Evolutionary conservation across 1,284 basidiomycete genomes (phyloP), one percentile per base, ranked within the genome.

Genomic region (Leccinum pachyderme): DNA sequence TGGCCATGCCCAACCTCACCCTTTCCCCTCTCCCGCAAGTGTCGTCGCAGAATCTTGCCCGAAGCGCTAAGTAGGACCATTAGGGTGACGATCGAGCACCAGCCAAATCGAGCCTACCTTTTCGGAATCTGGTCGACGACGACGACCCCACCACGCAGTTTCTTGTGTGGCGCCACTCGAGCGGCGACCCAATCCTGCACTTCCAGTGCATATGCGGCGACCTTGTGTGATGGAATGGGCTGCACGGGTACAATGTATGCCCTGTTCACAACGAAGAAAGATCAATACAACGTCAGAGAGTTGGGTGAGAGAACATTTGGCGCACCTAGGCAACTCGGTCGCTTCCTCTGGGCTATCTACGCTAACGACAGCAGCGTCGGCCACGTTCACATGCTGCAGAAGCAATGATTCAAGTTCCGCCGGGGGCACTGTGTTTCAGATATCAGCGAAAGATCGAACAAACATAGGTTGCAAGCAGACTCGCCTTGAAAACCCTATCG

Each of bases 331-430:
- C 12, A 93, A 76, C 66, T 94, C 91, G 2, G 90, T 91, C 2
- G 82, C 87, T 62, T 89, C 78, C 49, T 76, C 76, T 2, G 73
- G 72, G 55, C 78, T 80, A 3, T 85, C 74, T 2, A 92, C 72
- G 2, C 89, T 87, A 52, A 93, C 85, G 4, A 93, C 88, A 7
- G 83, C 90, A 0, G 79, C 78, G 62, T 93, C 90, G 3, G 81
- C 82, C 25, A 91, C 76, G 2, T 86, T 80, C 0, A 87, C 83
- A 62, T 93, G 88, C 4, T 80, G 80, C 13, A 93, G 72, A 1
- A 94, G 79, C 0, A 92, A 70, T 37, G 81, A 79, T 66, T 94
- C 91, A 2, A 94, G 77, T 62, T 93, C 91, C 0, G 92, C 91
- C 1, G 91, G 91, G 0, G 92, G 83, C 13, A 94, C 92, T 88